phyloP scores from a whole-genome alignment of 2,329 filamentous ascomycete genomes.

The Thyridium curvatum region DNA sequence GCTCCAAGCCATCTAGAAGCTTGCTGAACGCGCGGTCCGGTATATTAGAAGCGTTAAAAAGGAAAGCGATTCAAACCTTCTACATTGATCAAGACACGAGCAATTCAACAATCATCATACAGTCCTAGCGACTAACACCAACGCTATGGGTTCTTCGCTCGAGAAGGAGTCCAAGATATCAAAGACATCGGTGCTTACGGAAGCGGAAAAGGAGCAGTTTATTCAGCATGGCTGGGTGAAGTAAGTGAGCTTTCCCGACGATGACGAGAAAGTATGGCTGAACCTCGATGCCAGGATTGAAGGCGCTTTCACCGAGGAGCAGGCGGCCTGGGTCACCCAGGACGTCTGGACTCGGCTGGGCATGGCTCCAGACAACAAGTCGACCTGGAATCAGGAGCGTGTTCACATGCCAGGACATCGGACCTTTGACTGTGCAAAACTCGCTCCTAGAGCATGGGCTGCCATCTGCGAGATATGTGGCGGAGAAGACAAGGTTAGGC shows the following conservation, averaged over 20 bases:
- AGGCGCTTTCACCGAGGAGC: slow-evolving; percentile 28
- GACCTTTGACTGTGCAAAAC: slow-evolving; percentile 43
- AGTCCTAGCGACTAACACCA: too few relatives aligned
- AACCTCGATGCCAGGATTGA: slow-evolving; percentile 18
- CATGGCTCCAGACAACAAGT: slow-evolving; percentile 56
- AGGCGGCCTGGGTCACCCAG: slow-evolving; percentile 25
- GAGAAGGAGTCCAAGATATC: too few relatives aligned
- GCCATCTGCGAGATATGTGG: slow-evolving; percentile 62
- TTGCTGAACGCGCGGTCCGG: too few relatives aligned
- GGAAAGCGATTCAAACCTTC: too few relatives aligned
- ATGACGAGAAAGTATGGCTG: slow-evolving; percentile 4
- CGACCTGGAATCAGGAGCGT: slow-evolving; percentile 56
- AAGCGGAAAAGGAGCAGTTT: slow-evolving; percentile 34
- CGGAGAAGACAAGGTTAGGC: slow-evolving; percentile 48
- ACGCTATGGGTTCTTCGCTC: too few relatives aligned
- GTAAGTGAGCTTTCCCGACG: slow-evolving; percentile 8
- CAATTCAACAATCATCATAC: too few relatives aligned
- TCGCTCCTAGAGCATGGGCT: slow-evolving; percentile 60
- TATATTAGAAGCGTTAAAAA: too few relatives aligned
- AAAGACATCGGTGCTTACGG: slow-evolving; percentile 19
- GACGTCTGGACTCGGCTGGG: slow-evolving; percentile 60
- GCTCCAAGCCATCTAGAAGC: too few relatives aligned
- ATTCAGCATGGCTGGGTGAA: slow-evolving; percentile 31
- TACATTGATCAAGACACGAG: too few relatives aligned
- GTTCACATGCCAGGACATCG: slow-evolving; percentile 59